Conservation (phyloP, 2,329 filamentous ascomycete species). For the Sporothrix globosa region DNA sequence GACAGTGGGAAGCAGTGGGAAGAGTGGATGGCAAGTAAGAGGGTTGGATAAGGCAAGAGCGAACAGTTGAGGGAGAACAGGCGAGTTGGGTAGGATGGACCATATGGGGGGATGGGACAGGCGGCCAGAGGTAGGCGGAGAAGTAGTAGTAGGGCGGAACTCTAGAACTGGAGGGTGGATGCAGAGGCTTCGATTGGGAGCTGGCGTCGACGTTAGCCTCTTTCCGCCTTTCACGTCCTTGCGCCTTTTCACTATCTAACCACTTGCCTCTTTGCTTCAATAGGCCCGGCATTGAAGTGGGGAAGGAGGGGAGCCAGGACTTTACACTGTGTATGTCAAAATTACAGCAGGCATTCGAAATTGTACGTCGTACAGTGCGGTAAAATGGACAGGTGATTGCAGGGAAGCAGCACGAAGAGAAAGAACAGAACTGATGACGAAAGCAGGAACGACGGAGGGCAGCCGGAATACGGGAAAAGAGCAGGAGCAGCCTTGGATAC, state of each 20-base stretch:
- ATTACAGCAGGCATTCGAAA: not conserved
- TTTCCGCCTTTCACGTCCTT: conserved; percentile 15
- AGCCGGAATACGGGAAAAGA: not conserved
- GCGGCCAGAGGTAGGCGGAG: conserved; percentile 14
- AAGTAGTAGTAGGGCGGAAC: conserved; percentile 15
- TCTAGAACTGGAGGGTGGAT: conserved; percentile 24
- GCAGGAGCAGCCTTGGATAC: not conserved
- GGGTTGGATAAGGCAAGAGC: conserved; percentile 15
- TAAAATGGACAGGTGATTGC: not conserved
- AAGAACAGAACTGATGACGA: not conserved
- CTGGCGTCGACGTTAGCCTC: conserved; percentile 25
- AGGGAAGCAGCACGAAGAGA: not conserved
- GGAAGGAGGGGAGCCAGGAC: conserved; percentile 15
- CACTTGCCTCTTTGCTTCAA: conserved; percentile 13
- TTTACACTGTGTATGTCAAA: conserved; percentile 13
- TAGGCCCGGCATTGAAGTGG: conserved; percentile 24
- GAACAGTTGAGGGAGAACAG: conserved; percentile 5
- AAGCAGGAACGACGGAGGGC: conserved; percentile 5
- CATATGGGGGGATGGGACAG: not conserved
- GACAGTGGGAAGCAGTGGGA: conserved; percentile 12
- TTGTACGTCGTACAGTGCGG: not conserved
- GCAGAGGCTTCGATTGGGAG: conserved; percentile 20
- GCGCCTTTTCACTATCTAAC: conserved; percentile 15
- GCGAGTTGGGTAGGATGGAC: conserved; percentile 17
- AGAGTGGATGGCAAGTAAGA: conserved; percentile 6